Evolutionary conservation across 1,139 yeast genomes (phyloP), one percentile per base, ranked within the genome.

Genomic region (Yamadazyma epiphylla): DNA sequence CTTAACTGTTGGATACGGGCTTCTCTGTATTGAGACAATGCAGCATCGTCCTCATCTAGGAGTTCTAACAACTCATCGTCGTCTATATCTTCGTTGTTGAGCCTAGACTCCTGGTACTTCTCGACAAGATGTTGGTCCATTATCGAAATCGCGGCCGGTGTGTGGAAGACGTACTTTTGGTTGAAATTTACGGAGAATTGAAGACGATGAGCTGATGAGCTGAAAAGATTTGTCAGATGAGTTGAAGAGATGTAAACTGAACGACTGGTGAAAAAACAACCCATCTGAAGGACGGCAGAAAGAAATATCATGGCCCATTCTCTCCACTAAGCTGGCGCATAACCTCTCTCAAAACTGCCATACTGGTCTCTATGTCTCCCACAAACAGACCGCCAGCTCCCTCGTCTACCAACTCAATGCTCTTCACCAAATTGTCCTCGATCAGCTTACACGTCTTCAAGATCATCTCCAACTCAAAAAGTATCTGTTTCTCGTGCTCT

Each of bases 1-100:
- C 62, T 38, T 53, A 73, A 47, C 51, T 77, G 65, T 31, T 69
- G 67, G 22, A 77, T 54, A 27, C 81, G 50, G 27, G 67, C 63
- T 37, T 74, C 81, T 35, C 79, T 57, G 39, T 69, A 69, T 27
- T 50, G 54, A 4, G 56, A 43, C 15, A 58, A 42, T 3, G 43
- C 40, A 4, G 45, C 49, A 24, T 59, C 60, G 25, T 57, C 64
- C 14, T 64, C 67, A 11, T 64, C 64, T 16, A 64, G 58, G 13
- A 55, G 51, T 19, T 62, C 64, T 13, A 66, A 41, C 26, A 62
- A 58, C 50, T 37, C 68, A 48, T 59, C 59, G 10, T 62, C 73
- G n/a, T 51, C 55, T 4, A 41, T 28, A 1, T 49, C 53, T 17
- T 43, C 48, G 17, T 46, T 43, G 25, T 37, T 35, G 21, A 62